Evolutionary conservation across 2,329 filamentous ascomycete species (phyloP), one percentile per base, ranked within the genome.

Genomic region (Sporothrix brasiliensis): DNA sequence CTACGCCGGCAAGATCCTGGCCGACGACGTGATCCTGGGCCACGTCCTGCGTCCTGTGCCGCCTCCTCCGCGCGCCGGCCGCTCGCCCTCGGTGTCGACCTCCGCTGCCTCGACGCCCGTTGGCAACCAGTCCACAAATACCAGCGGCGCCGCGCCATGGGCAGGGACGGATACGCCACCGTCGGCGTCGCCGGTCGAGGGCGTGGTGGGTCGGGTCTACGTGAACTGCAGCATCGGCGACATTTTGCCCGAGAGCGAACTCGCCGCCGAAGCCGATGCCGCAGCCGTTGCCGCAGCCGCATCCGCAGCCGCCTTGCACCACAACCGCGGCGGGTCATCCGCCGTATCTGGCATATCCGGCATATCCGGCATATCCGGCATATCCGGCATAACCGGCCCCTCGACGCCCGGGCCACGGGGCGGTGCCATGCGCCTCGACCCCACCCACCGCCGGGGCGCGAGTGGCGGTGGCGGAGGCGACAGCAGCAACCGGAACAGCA

Each of bases 161-260:
- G 24, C n/a, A 11, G 61, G 53, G 9, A 27, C 54, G 3, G n/a
- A 60, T 5, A 58, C 65, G 4, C 63, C 60, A 21, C 21, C 63
- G 39, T 13, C 6, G 50, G 39, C 54, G 49, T 10, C 54, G 19
- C 13, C 54, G 30, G 49, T 52, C 30, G 63, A 44, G 5, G 85
- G 84, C 44, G 4, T 34, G 10, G 11, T 44, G 3, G 83, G 85
- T 78, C 86, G 91, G 58, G 87, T 97, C 76, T 97, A 97, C 79
- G 90, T 98, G 72, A 96, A 97, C 82, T 98, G 94, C 84, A 94
- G 92, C 73, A 92, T 98, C 71, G 93, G 93, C 69, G 89, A 92
- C 78, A 83, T 87, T 34, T 85, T 98, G 14, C 87, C 90, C 0
- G 78, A 86, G 14, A 77, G 83, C 0, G 93, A 97, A 71, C 86